Evolutionary conservation across 2,329 filamentous ascomycete genomes (phyloP), one percentile per base, ranked within the genome.

Genomic region (Pseudopithomyces maydicus): DNA sequence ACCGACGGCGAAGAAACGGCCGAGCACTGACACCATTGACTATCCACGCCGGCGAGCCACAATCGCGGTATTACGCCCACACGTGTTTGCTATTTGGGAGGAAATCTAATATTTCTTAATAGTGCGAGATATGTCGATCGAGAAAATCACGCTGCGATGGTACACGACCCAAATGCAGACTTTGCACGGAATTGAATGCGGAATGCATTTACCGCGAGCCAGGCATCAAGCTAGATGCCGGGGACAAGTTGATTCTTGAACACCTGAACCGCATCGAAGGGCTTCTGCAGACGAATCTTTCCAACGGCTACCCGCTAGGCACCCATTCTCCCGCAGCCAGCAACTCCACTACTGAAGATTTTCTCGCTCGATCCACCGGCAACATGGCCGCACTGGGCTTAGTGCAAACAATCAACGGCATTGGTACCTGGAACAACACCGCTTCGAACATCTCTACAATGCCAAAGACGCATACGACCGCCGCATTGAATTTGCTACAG

Each of bases 161-260:
- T 52, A 89, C 84, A 10, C 88, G 91, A 65, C 91, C 91, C 43
- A 94, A 92, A 75, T 95, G 91, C 79, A 90, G 91, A 74, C 86
- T 95, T 35, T 95, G 91, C 77, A 87, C 88, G 10, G 91, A 94
- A 72, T 81, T 94, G 39, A 90, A 90, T 53, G 91, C 90, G 43
- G 90, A 94, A 61, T 95, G 91, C 75, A 84, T 93, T 63, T 95
- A 95, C 74, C 85, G 91, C 61, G 91, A 95, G 73, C 91, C 91
- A 6, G 90, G 90, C 2, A 91, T 94, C 80, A 95, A 95, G 77
- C 84, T 95, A 10, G 91, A 95, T 73, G 90, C 90, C 35, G 91
- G 91, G 63, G 91, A 94, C 79, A 94, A 93, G 78, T 81, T 95
- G 55, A 95, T 95, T 59, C 79, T 95, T 36, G 91, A 94, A 72